These are phyloP conservation scores for Vanrija pseudolonga DNA, from an alignment of 1,284 basidiomycete species.

Conservation along the genomic window DNA sequence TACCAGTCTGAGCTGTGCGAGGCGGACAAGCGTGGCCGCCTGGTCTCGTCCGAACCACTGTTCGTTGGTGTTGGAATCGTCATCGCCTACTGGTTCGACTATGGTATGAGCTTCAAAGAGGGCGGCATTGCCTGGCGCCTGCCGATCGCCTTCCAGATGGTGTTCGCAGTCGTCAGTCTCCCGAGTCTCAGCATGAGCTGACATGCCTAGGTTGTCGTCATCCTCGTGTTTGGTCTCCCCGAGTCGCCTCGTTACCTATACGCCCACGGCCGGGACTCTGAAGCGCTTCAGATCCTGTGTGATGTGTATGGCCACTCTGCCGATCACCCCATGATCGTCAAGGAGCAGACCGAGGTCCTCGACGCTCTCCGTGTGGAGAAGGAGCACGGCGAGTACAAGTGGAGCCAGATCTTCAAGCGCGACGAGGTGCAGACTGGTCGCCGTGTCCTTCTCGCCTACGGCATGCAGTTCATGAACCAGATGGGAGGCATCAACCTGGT, in stretches of 20 bases:
- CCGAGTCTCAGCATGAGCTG: too few relatives aligned
- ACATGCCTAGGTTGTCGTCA: not conserved
- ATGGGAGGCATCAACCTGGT: slow-evolving; percentile 15
- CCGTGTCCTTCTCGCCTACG: slow-evolving; percentile 11
- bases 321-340: slow-evolving; percentile 2
- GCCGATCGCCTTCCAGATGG: slow-evolving; percentile 6
- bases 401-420: slow-evolving; percentile 11
- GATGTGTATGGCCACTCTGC: slow-evolving; percentile 11
- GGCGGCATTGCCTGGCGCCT: slow-evolving; percentile 7
- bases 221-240: slow-evolving; percentile 14
- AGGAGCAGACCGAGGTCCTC: slow-evolving; percentile 11
- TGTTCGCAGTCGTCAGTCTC: not conserved
- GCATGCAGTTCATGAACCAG: slow-evolving; percentile 12
- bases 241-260: slow-evolving; percentile 19
- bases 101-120: slow-evolving; percentile 3
- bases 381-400: slow-evolving; percentile 13
- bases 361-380: slow-evolving; percentile 32
- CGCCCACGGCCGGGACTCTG: slow-evolving; percentile 8
- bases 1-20: slow-evolving; percentile 10
- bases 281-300: slow-evolving; percentile 12
- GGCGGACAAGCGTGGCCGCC: slow-evolving; percentile 3
- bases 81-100: slow-evolving; percentile 11
- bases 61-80: slow-evolving; percentile 11
- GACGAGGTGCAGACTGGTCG: slow-evolving; percentile 13
- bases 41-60: slow-evolving; percentile 4